phyloP scores from a whole-genome alignment of 139 green algal species.

The Pseudopediastrum boryanum region DNA sequence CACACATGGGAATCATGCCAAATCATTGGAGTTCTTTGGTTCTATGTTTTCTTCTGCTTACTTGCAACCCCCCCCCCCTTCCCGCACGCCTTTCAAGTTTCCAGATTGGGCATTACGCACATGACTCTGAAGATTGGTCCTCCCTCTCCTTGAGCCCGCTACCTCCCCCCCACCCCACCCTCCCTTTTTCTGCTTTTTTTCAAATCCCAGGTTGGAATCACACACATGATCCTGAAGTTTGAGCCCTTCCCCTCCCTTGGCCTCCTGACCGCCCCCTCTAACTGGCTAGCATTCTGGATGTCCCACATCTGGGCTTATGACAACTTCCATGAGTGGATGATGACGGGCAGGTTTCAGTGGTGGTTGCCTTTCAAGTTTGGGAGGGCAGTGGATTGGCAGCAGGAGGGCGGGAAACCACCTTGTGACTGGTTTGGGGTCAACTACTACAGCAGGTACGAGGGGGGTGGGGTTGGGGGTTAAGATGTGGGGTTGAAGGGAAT shows the following conservation, averaged over 20 bases:
- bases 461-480: no score
- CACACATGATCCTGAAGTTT: conserved; percentile 31
- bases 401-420: conserved; percentile 23
- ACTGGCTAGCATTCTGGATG: conserved; percentile 47
- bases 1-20: no score
- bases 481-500: no score
- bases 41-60: no score
- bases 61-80: no score
- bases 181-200: not conserved
- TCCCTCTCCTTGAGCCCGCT: no score
- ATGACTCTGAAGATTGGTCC: no score
- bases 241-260: conserved; percentile 23
- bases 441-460: conserved; percentile 14
- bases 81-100: no score
- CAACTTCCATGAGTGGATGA: conserved; percentile 47
- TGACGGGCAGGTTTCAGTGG: conserved; percentile 48
- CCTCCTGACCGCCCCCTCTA: conserved; percentile 9
- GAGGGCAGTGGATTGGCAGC: conserved; percentile 5
- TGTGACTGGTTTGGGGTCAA: conserved; percentile 41
- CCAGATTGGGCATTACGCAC: no score
- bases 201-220: not conserved
- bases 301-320: conserved; percentile 49
- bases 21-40: no score
- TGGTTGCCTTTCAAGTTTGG: conserved; percentile 33
- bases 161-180: no score